phyloP scores from a whole-genome alignment of 2,329 filamentous ascomycete species.

The Thielaviopsis musarum region DNA sequence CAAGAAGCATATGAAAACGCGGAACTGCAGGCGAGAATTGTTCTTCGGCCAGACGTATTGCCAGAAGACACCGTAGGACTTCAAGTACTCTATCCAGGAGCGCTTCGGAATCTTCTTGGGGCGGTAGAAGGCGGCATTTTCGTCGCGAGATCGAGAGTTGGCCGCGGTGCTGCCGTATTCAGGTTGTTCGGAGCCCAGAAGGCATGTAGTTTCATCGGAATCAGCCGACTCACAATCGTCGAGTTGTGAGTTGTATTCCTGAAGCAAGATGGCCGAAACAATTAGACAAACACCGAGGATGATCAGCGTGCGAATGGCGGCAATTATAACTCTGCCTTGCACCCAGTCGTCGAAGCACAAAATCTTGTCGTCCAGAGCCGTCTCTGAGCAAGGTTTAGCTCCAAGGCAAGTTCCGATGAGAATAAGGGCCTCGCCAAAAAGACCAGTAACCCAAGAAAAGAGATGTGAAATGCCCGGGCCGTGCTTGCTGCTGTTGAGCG shows the following conservation, averaged over 20 bases:
- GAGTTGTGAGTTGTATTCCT: constrained; percentile 8
- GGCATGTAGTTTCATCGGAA: constrained; percentile 42
- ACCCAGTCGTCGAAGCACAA: constrained; percentile 24
- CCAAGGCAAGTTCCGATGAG: constrained; percentile 51
- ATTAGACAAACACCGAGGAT: constrained; percentile 45
- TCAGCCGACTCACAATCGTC: constrained; percentile 23
- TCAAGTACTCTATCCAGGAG: constrained; percentile 91
- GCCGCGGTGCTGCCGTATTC: constrained; percentile 10
- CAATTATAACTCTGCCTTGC: constrained; percentile 45
- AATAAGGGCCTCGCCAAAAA: constrained; percentile 58
- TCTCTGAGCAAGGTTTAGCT: constrained; percentile 2
- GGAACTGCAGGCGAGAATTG: constrained; percentile 51
- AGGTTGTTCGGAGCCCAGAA: constrained; percentile 25
- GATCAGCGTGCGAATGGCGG: constrained; percentile 42
- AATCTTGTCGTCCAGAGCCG: neutral
- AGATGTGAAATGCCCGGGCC: constrained; percentile 70
- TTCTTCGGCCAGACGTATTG: constrained; percentile 93
- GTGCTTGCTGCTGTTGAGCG: constrained; percentile 1
- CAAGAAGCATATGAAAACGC: constrained; percentile 67
- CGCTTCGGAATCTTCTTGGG: constrained; percentile 72
- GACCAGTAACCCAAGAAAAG: constrained; percentile 56
- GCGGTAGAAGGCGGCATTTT: constrained; percentile 69
- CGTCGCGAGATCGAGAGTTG: constrained; percentile 28
- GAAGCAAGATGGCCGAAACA: constrained; percentile 22
- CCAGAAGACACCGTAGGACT: constrained; percentile 85